phyloP scores from a whole-genome alignment of 495 filamentous ascomycete genomes.

The Xylaria bambusicola region DNA sequence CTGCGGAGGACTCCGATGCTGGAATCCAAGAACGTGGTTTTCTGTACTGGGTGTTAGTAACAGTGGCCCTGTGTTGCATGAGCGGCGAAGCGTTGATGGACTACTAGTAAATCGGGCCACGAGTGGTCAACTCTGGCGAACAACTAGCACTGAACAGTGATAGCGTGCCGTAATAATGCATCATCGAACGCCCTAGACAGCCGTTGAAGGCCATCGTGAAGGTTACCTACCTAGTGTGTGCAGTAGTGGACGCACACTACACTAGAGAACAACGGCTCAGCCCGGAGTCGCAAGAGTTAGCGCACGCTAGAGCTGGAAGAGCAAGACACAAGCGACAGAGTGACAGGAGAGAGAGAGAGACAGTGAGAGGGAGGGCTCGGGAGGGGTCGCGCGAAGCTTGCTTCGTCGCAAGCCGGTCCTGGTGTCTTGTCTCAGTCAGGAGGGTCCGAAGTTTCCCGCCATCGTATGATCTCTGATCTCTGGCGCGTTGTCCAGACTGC shows the following conservation, averaged over 20 bases:
- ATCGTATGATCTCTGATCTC: slow-evolving; percentile 25
- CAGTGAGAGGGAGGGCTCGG: background rate
- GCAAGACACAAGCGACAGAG: background rate
- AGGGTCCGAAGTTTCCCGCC: slow-evolving; percentile 28
- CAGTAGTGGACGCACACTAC: no score
- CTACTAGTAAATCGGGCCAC: no score
- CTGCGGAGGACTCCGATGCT: slow-evolving; percentile 9
- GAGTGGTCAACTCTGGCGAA: no score
- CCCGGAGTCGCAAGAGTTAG: background rate
- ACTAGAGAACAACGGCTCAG: slow-evolving; percentile 8
- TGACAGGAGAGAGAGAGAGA: background rate
- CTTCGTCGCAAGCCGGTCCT: slow-evolving; percentile 12
- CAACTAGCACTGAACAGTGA: slow-evolving; percentile 5
- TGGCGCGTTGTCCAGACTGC: slow-evolving; percentile 11
- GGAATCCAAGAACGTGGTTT: slow-evolving; percentile 8
- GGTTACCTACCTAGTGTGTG: background rate
- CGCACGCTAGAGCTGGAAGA: background rate
- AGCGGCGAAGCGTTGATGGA: no score
- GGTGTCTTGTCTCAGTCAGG: slow-evolving; percentile 18
- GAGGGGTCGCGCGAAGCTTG: background rate
- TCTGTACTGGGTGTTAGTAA: background rate
- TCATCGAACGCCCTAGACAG: background rate
- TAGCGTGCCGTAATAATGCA: background rate
- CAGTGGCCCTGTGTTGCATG: background rate
- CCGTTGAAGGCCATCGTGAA: background rate